Evolutionary conservation across 352 stramenopile species (phyloP).

Genomic region (Peronospora tabacina): DNA sequence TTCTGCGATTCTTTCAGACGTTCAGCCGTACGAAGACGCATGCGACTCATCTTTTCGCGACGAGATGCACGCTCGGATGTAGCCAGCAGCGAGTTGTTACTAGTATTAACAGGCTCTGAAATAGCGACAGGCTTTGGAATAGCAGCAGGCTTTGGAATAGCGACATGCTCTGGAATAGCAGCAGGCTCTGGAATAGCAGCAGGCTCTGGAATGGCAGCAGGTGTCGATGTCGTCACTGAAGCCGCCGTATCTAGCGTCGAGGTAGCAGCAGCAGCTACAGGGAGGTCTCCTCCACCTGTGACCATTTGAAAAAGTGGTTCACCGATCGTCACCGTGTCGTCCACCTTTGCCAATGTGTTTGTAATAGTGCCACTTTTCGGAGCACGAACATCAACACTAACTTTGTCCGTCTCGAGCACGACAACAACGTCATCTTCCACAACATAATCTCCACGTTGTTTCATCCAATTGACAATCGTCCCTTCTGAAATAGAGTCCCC

Average conservation of each 20-base stretch:
- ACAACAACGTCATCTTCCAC: constrained; percentile 94
- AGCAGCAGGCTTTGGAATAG: constrained; percentile 6
- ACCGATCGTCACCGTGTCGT: constrained; percentile 94
- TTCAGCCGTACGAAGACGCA: constrained; percentile 94
- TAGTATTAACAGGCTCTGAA: constrained; percentile 16
- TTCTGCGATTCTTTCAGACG: constrained; percentile 98
- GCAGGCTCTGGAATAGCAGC: constrained; percentile 17
- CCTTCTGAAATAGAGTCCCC: constrained; percentile 97
- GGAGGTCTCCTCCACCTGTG: constrained; percentile 48
- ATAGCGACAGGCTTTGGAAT: constrained; percentile 16
- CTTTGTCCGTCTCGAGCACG: constrained; percentile 98
- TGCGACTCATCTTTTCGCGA: constrained; percentile 98
- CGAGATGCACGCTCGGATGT: constrained; percentile 43
- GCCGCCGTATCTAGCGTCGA: constrained; percentile 15
- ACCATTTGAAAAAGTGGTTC: constrained; percentile 89
- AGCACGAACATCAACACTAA: constrained; percentile 84
- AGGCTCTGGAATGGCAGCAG: constrained; percentile 19
- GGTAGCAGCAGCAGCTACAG: constrained; percentile 21
- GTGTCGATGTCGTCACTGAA: constrained; percentile 11
- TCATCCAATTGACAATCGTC: constrained; percentile 94
- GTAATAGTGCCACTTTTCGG: constrained; percentile 82
- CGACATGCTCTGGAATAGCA: constrained; percentile 5
- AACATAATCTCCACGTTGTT: constrained; percentile 89
- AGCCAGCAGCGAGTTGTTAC: constrained; percentile 42
- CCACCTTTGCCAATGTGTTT: constrained; percentile 85